A percentile compares a stretch with the other conserved stretches of the same genome.
Evolutionary conservation across 2,329 filamentous ascomycete genomes (phyloP).

Genomic region (Xylariales sp.): DNA sequence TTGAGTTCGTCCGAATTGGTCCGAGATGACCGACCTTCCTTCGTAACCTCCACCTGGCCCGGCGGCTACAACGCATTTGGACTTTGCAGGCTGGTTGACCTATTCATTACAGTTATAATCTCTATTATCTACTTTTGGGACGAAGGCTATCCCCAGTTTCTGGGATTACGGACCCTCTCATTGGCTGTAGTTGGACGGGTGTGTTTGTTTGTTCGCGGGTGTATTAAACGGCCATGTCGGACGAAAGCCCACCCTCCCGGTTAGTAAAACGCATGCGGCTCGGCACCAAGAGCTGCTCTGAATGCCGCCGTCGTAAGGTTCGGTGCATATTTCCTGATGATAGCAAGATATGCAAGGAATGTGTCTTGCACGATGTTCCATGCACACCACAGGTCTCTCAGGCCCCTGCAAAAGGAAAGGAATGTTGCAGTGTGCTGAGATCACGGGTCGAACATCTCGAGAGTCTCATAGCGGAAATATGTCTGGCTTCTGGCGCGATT

Average conservation of each 20-base stretch:
- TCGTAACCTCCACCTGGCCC: too few relatives aligned
- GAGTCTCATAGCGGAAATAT: neutral
- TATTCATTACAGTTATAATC: too few relatives aligned
- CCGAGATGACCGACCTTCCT: too few relatives aligned
- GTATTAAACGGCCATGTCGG: neutral
- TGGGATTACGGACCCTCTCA: too few relatives aligned
- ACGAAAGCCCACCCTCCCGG: neutral
- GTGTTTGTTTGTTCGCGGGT: neutral
- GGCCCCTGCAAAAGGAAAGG: neutral
- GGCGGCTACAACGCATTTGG: too few relatives aligned
- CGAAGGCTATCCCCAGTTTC: too few relatives aligned
- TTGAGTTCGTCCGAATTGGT: too few relatives aligned
- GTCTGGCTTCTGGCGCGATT: neutral
- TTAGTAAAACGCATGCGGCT: constrained; percentile 2
- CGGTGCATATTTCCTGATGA: constrained; percentile 1
- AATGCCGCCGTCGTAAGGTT: constrained; percentile 4
- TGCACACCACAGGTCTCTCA: neutral
- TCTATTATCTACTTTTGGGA: too few relatives aligned
- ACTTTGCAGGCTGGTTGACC: too few relatives aligned
- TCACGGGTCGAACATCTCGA: neutral
- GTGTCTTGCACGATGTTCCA: neutral
- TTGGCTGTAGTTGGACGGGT: too few relatives aligned
- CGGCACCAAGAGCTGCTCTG: constrained; percentile 5
- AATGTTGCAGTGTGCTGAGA: neutral
- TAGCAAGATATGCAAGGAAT: neutral